Evolutionary conservation across 2,329 filamentous ascomycete species (phyloP).

Genomic region (Pestalotiopsis fici): DNA sequence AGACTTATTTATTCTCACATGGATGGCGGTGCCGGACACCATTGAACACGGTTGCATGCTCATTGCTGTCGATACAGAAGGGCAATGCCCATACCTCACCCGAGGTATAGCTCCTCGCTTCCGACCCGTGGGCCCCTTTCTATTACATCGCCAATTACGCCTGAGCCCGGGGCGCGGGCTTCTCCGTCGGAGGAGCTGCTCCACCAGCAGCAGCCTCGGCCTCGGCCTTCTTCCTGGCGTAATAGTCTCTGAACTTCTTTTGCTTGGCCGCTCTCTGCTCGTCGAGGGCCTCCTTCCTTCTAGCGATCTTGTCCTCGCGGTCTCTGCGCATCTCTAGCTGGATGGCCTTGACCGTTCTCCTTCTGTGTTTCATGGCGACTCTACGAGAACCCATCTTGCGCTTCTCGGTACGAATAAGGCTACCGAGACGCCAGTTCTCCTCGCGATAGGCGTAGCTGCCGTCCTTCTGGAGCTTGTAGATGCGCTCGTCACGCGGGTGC

Average conservation of each 20-base stretch:
- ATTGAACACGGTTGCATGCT: not conserved
- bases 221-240: conserved; percentile 14
- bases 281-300: conserved; percentile 30
- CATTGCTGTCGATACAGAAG: not conserved
- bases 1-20: conserved; percentile 5
- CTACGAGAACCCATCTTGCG: conserved; percentile 42
- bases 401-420: conserved; percentile 51
- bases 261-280: conserved; percentile 19
- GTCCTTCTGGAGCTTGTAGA: conserved; percentile 51
- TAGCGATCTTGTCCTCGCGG: conserved; percentile 29
- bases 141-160: not conserved
- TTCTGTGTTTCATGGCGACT: conserved; percentile 46
- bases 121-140: not conserved
- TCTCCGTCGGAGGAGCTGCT: not conserved
- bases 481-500: conserved; percentile 40
- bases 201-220: not conserved
- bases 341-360: conserved; percentile 23
- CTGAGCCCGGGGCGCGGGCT: conserved; percentile 16
- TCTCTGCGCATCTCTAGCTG: conserved; percentile 28
- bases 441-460: conserved; percentile 57
- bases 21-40: not conserved
- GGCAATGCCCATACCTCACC: too few relatives aligned
- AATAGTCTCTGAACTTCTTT: conserved; percentile 24
- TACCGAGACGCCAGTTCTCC: conserved; percentile 61
- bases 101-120: too few relatives aligned